Base-by-base conservation (phyloP, 148 eudicot species). In the Euryodendron excelsum region DNA sequence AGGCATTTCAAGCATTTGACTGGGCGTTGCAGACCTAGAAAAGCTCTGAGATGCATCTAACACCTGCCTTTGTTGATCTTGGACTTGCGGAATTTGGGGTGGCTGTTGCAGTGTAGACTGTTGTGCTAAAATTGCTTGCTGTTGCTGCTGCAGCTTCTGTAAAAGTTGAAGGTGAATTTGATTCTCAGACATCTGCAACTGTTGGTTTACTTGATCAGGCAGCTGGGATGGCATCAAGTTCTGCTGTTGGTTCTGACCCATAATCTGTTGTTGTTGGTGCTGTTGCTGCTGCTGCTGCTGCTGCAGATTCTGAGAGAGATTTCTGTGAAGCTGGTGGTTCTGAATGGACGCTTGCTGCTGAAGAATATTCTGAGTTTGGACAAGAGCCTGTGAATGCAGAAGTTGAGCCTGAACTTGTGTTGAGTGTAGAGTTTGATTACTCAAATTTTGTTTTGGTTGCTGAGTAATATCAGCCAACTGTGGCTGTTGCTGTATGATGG, bases 101-200 rank as follows among this genome's bases (percentile, higher is more conserved):
- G 88, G 73, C 74, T 85, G 90, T 79, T 87, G 90, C 85, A 86
- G 74, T 17, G 73, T 77, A 44, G 94, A 83, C 45, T 41, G 45
- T 41, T 89, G 98, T 45, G 93, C 81, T 69, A 89, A 73, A 72
- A 82, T 63, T 61, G 93, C 80, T 72, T 86, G 96, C 62, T 90
- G 91, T 5, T 94, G 95, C 74, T 90, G 91, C 76, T 92, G 96
- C 60, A 87, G 83, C 82, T 94, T 96, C 72, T 89, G 94, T 69
- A 93, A 65, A 74, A 91, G 81, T 56, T 95, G 98, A 72, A 90
- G 78, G 82, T 90, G 92, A 27, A 89, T 74, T 79, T 90, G 97
- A 79, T 78, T 85, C 25, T 91, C 98, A 11, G 91, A 71, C 74
- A 85, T 73, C 52, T 89, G 90, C 47, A 78, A 41, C 69, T 89